Base-by-base conservation (phyloP, 192 early-diverging fungal genomes). In the Coemansia sp. region DNA sequence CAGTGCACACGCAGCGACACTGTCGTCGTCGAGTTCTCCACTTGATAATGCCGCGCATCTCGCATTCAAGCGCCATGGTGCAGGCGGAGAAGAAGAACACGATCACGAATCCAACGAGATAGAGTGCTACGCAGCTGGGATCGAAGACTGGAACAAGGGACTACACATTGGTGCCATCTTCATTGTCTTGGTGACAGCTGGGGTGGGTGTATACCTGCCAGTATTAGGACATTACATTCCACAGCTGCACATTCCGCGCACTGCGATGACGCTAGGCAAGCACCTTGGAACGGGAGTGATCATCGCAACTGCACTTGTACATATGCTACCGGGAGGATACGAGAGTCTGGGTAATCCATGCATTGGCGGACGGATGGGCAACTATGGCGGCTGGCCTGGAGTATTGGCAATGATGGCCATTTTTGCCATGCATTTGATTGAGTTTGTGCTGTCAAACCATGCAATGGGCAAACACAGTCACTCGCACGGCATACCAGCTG, bases 301-400 rank as follows among this genome's bases (percentile, higher is more conserved):
- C 52, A 67, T 91, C n/a, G 78, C 91, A 0, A 92, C 91, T 8
- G 87, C 85, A 9, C 84, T 92, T 14, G 87, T 92, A 60, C 91
- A 92, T 70, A 90, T 91, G 90, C 68, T 91, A 1, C 88, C 88
- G 0, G 67, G 66, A 24, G 88, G 84, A 47, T 58, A 74, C 55
- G 68, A 64, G 1, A 81, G 74, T 30, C 83, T 92, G 21, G 63
- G 69, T 31, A 74, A 82, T 51, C 79, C 82, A 16, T 87, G 90
- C 66, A 64, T 85, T 22, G 73, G 71, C n/a, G 47, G 51, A 23
- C 86, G 83, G 34, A 71, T 76, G 67, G 82, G 81, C 58, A 49
- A 48, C 56, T 85, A 82, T 58, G 31, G 63, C 27, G 82, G 74
- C 9, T 86, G 86, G 73, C 82, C 85, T 7, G 82, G 85, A 6